Evolutionary conservation across 805 yeast species (phyloP), one percentile per base, ranked within the genome.

Genomic region (Yamadazyma paraphyllophila): DNA sequence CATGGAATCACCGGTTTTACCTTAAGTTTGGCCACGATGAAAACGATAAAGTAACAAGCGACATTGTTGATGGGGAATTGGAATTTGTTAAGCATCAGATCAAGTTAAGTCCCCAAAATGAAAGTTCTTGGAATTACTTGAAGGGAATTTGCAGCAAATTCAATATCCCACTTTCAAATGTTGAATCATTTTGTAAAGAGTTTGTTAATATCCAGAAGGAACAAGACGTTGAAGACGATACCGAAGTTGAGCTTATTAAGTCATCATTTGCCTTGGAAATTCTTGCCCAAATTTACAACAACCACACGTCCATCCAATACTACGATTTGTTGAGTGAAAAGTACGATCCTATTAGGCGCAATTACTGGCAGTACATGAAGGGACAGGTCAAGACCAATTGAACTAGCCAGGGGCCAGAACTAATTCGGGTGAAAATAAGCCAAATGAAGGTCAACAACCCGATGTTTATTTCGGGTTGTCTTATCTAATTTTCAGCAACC

Each of bases 1-100:
- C 95, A 1, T 94, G 99, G 99, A 78, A 82, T 48, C 95, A 88
- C 64, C 74, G 97, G 44, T 86, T 72, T 67, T 88, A 83, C 53
- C 63, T 85, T 9, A 54, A 73, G 33, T 49, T 58, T 37, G 45
- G 47, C 14, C 48, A 30, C 15, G 53, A 24, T 50, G 53, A 9
- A 47, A 53, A 48, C 1, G 54, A 51, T 1, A 53, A 40, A 7
- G 29, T 29, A 7, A 24, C 46, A 2, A 36, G 41, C 14, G 50
- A 48, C 2, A 51, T 44, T 2, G 51, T 47, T 4, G 58, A 63
- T 0, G 55, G 56, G 2, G 97, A 91, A 57, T 57, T 84, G 2
- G 71, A 67, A 4, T 88, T 65, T 57, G 75, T 78, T 2, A 71
- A 68, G 53, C 57, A 51, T 1, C 62, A 71, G 46, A 85, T 92